Conservation (phyloP, 2,329 filamentous ascomycete species). For the Bipolaris victoriae region DNA sequence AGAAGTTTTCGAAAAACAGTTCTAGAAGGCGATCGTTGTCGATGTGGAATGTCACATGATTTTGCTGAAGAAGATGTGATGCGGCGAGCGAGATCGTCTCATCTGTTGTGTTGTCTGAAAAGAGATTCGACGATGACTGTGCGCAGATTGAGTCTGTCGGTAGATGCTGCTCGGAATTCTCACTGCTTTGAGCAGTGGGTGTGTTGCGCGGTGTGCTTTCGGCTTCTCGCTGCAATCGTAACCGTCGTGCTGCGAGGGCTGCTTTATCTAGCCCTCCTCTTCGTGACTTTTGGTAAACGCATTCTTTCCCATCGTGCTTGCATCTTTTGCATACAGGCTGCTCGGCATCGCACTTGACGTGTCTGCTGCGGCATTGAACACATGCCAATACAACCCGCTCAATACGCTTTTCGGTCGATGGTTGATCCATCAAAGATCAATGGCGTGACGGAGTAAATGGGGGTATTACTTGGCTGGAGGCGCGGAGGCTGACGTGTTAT, state of each 20-base stretch:
- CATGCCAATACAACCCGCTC: constrained; percentile 43
- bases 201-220: constrained; percentile 20
- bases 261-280: constrained; percentile 45
- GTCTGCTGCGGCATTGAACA: constrained; percentile 41
- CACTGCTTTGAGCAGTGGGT: not conserved
- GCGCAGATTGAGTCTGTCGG: constrained; percentile 1
- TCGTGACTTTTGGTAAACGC: constrained; percentile 41
- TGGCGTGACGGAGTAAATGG: not conserved
- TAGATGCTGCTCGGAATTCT: not conserved
- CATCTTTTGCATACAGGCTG: constrained; percentile 42
- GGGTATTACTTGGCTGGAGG: too few relatives aligned
- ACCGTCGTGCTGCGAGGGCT: constrained; percentile 36
- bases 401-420: constrained; percentile 26
- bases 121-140: not conserved
- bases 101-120: not conserved
- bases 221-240: constrained; percentile 37
- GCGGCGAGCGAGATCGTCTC: not conserved
- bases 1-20: constrained; percentile 55
- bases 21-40: constrained; percentile 38
- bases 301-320: constrained; percentile 42
- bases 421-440: constrained; percentile 26
- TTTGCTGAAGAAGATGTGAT: constrained; percentile 10
- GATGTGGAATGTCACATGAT: constrained; percentile 31
- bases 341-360: constrained; percentile 45
- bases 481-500: not conserved